phyloP scores from a whole-genome alignment of 768 basidiomycete genomes.

The Tricholoma matsutake region DNA sequence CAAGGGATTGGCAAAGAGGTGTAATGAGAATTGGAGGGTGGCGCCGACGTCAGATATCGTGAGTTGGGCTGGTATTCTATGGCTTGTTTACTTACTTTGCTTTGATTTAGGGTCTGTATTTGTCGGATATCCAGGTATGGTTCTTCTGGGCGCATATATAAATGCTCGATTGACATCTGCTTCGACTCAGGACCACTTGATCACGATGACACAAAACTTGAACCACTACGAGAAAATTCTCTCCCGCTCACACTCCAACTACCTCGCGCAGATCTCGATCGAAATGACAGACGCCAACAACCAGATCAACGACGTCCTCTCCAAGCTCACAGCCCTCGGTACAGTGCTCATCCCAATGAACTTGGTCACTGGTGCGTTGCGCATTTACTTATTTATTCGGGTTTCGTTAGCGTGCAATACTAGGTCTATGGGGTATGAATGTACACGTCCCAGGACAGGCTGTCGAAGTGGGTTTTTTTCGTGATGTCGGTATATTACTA shows the following conservation, averaged over 20 bases:
- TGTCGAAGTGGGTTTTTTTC: slow-evolving; percentile 32
- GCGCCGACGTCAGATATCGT: slow-evolving; percentile 98
- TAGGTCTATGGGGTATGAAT: slow-evolving; percentile 98
- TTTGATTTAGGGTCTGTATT: slow-evolving; percentile 73
- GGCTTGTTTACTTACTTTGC: not conserved
- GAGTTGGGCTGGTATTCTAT: slow-evolving; percentile 19
- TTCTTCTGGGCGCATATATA: not conserved
- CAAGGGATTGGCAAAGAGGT: slow-evolving; percentile 95
- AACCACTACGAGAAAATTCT: slow-evolving; percentile 99
- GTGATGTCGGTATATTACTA: slow-evolving; percentile 8
- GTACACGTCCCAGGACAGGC: slow-evolving; percentile 92
- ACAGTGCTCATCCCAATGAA: slow-evolving; percentile 98
- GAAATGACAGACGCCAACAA: slow-evolving; percentile 99
- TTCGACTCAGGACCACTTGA: slow-evolving; percentile 76
- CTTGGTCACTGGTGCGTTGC: slow-evolving; percentile 75
- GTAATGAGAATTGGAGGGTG: slow-evolving; percentile 98
- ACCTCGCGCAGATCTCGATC: slow-evolving; percentile 98
- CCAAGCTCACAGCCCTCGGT: slow-evolving; percentile 95
- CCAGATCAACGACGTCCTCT: slow-evolving; percentile 98
- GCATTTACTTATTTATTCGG: not conserved
- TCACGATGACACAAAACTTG: slow-evolving; percentile 99
- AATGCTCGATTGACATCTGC: not conserved
- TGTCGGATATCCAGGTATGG: slow-evolving; percentile 86
- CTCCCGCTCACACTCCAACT: slow-evolving; percentile 97
- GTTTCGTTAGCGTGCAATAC: no score